Percentiles rank a stretch among this genome's conserved stretches.
phyloP scores from a whole-genome alignment of 176 grass and related monocot species.

The Rhynchospora tenuis region DNA sequence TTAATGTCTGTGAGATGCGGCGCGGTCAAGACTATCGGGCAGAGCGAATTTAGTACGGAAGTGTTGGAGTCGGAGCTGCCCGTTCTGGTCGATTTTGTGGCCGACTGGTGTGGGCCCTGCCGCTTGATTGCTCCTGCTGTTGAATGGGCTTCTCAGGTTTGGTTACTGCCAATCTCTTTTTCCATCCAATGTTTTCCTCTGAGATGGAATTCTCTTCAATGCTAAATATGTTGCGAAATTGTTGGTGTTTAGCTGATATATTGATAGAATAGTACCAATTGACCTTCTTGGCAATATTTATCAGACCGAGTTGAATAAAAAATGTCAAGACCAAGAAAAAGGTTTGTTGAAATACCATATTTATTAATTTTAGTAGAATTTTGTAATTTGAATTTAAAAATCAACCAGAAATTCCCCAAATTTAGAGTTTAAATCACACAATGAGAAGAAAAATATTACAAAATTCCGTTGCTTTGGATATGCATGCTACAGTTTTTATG shows the following conservation, averaged over 20 bases:
- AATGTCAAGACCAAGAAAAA: neutral
- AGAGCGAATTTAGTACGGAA: constrained; percentile 64
- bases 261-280: neutral
- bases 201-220: constrained; percentile 3
- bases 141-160: constrained; percentile 79
- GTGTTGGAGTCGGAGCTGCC: constrained; percentile 78
- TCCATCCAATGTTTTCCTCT: neutral
- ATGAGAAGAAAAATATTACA: neutral
- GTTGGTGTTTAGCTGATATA: neutral
- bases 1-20: constrained; percentile 44
- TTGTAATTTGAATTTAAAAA: no score
- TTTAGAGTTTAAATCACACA: neutral
- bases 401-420: neutral
- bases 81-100: constrained; percentile 94
- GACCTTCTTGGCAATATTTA: neutral
- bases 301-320: neutral
- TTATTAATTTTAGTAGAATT: no score
- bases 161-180: neutral
- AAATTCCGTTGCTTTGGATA: neutral
- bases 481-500: neutral
- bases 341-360: neutral
- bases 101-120: constrained; percentile 96
- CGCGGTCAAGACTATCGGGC: constrained; percentile 40
- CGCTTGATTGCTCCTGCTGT: constrained; percentile 71
- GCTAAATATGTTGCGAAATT: neutral